Evolutionary conservation across 306 rosid genomes (phyloP), one percentile per base, ranked within the genome.

Genomic region (Citrullus colocynthis): DNA sequence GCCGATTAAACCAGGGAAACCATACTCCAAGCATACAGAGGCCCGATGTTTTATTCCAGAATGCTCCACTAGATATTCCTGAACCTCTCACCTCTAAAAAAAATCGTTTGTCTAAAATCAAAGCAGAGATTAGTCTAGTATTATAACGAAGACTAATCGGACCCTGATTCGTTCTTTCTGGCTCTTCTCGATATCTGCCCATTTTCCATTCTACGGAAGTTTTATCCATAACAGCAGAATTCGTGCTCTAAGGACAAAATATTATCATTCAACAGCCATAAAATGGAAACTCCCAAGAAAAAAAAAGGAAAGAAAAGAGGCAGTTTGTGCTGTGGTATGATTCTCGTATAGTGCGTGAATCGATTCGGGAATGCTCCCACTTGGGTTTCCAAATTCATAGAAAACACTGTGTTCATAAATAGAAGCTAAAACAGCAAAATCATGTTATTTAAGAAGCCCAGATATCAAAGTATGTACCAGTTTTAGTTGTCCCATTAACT

Each of bases 301-400:
- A 55, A 0, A 54, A 2, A 18, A 18, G 2, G 21, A 48, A 3
- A 48, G 4, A 48, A 14, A 37, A 67, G 39, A n/a, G 3, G 37
- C 59, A 72, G 14, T 24, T 24, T 12, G 59, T 72, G 5, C 12
- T 48, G 58, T 72, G 59, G 76, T 72, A 73, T 73, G 77, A 73
- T 73, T 69, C 77, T 73, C 6, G 44, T 54, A 2, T 6, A 16
- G 55, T 44, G 55, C 2, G 6, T 49, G 55, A 12, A 14, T 12
- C 17, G 51, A 39, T 39, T 70, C 58, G 20, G 58, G 57, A 71
- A 71, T 71, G 76, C 76, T 55, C 76, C 58, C 76, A 66, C 24
- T 36, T 34, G n/a, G 10, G 41, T 66, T 66, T 65, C 12, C 58
- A 54, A 54, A 17, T 16, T 54, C 58, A 54, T 57, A 9, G 30